Evolutionary conservation across 2,329 filamentous ascomycete genomes (phyloP), one percentile per base, ranked within the genome.

Genomic region (Cercospora berteroae): DNA sequence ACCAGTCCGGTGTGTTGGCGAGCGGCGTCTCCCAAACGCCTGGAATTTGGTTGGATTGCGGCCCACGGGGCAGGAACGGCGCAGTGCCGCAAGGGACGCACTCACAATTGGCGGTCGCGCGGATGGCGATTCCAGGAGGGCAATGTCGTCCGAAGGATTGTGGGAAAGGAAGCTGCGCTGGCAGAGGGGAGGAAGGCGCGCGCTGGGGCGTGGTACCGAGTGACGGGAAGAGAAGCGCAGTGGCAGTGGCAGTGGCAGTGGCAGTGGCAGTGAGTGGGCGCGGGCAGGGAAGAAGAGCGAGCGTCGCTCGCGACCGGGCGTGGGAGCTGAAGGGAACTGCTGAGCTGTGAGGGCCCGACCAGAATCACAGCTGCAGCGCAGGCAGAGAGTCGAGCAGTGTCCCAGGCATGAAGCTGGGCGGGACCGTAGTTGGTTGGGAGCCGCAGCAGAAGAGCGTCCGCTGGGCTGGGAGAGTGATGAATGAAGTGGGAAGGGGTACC

Each of bases 1-100:
- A 52, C 52, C 64, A 65, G 64, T 65, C 65, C 67, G 63, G 13
- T 63, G 65, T 66, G 60, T 56, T 67, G 68, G 68, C 64, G 44
- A 66, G 39, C 63, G 55, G 57, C 63, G 48, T 55, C 29, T 56
- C 60, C 66, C 57, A 63, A 33, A 56, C 50, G 42, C 27, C 33
- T 60, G 67, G 67, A 50, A 29, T 63, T 27, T 55, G 23, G 57
- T 52, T 56, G 59, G 56, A 52, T 63, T 58, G 62, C 44, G 65
- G 55, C 55, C 60, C 57, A 44, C 39, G 39, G 59, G 58, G 25
- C 39, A 64, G 64, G 61, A 66, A 39, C 55, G 61, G 33, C 33
- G 61, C 52, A 18, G 39, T 27, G 39, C 60, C 33, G 65, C 63
- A 67, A 64, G 65, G 68, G 63, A 67, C 64, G 3, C 18, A 63